Evolutionary conservation across 768 basidiomycete genomes (phyloP), one percentile per base, ranked within the genome.

Genomic region (Amanita muscaria): DNA sequence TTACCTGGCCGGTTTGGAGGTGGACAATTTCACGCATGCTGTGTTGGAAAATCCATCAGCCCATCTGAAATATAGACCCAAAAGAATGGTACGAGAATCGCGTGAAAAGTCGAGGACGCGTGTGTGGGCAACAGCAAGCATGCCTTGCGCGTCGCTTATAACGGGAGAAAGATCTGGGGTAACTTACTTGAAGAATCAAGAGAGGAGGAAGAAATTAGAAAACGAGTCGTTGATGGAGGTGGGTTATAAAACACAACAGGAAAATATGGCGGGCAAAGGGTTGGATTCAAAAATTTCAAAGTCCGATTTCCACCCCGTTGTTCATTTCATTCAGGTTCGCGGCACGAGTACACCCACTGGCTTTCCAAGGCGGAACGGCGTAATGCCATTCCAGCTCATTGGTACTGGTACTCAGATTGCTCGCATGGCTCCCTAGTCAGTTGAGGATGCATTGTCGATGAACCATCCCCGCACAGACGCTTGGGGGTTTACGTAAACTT

Each of bases 1-100:
- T 58, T 59, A 90, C 90, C 80, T 96, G 94, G 72, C 94, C 94
- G 53, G 94, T 97, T 68, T 98, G 94, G 61, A 98, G 82, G 72
- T 98, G 94, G 64, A 98, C 93, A 70, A 98, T 97, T 83, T 98
- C 93, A 76, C 93, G 88, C 88, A 90, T 91, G 76, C 88, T 90
- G 56, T 34, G 60, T 56, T 51, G 8, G 59, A 60, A 44, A 51
- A 56, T 60, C 62, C 37, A 57, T 66, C 53, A 65, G 62, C 12
- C n/a, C 43, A 49, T 52, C 49, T 52, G 49, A 43, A 40, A 56
- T 48, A 46, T 36, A 49, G 35, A 51, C 41, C 44, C 44, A 44
- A 62, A 68, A n/a, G n/a, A 68, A 63, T 72, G 70, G 70, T 72
- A 69, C 69, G 70, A 72, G 65, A 64, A 59, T 60, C 53, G n/a